Conservation (phyloP, 345 rosid genomes). For the Erucastrum elatum region DNA sequence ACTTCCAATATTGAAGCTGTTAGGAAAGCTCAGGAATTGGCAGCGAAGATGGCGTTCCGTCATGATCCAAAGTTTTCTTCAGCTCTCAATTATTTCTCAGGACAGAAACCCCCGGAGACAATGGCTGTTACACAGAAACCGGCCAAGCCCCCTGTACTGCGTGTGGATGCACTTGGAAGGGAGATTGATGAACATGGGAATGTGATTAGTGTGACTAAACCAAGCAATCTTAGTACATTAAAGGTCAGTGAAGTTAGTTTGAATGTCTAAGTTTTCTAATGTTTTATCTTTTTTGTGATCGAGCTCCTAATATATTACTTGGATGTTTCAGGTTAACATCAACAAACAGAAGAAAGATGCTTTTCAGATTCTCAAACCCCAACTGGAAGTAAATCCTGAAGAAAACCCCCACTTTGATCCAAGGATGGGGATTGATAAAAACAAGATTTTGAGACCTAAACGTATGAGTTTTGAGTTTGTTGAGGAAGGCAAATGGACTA, state of each 20-base stretch:
- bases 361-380: constrained; percentile 95
- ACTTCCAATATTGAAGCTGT: constrained; percentile 57
- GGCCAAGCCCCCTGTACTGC: constrained; percentile 77
- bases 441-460: constrained; percentile 87
- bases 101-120: constrained; percentile 69
- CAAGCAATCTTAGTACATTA: constrained; percentile 87
- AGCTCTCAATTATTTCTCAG: constrained; percentile 8
- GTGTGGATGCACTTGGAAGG: constrained; percentile 87
- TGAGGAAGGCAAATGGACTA: constrained; percentile 97
- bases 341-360: constrained; percentile 97
- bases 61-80: background rate
- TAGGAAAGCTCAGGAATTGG: constrained; percentile 46
- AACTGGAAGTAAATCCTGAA: constrained; percentile 76
- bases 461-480: constrained; percentile 90
- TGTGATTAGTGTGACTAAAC: constrained; percentile 70
- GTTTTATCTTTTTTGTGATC: background rate
- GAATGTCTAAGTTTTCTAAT: background rate
- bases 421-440: constrained; percentile 80
- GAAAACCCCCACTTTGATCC: constrained; percentile 79
- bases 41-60: constrained; percentile 52
- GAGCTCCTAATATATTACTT: background rate
- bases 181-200: constrained; percentile 95
- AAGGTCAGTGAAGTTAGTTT: constrained; percentile 11
- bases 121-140: constrained; percentile 59
- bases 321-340: constrained; percentile 76